A percentile compares a stretch with the other conserved stretches of the same genome.
Conservation (phyloP, 176 grass and related monocot genomes). For the Phoenix roebelenii region DNA sequence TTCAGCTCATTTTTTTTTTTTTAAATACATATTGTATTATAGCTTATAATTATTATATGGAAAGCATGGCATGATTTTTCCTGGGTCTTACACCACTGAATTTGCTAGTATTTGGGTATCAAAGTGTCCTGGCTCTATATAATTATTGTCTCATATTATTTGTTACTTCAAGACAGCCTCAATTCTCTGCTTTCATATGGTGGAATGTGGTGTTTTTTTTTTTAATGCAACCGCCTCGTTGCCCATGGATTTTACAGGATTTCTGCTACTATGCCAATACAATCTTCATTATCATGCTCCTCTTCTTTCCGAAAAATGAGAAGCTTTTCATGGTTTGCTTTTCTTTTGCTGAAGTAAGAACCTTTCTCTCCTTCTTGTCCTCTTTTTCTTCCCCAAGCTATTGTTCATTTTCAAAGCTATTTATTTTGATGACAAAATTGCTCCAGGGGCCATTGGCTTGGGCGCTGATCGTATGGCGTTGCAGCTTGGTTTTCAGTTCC, state of each 20-base stretch:
- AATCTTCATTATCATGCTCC: conserved; percentile 85
- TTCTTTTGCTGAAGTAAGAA: conserved; percentile 94
- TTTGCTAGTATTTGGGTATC: too few relatives aligned
- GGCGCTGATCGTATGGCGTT: conserved; percentile 96
- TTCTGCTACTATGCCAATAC: conserved; percentile 99
- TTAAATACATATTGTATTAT: too few relatives aligned
- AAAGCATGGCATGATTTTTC: too few relatives aligned
- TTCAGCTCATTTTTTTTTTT: too few relatives aligned
- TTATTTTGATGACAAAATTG: conserved; percentile 14
- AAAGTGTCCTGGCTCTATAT: too few relatives aligned
- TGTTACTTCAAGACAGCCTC: too few relatives aligned
- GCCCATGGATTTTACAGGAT: conserved; percentile 42
- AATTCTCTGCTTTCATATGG: too few relatives aligned
- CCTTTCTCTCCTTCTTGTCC: conserved; percentile 1
- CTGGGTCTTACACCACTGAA: too few relatives aligned
- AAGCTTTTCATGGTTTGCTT: conserved; percentile 99
- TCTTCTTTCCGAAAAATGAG: conserved; percentile 95
- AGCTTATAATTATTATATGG: too few relatives aligned
- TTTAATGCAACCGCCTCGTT: too few relatives aligned
- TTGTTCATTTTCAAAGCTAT: neutral
- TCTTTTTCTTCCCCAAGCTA: neutral
- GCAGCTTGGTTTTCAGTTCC: conserved; percentile 96
- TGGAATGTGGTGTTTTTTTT: too few relatives aligned
- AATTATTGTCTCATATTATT: too few relatives aligned
- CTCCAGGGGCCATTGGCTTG: conserved; percentile 85